Base-by-base conservation (phyloP, 1,139 yeast genomes). In the Schwanniomyces etchellsii region DNA sequence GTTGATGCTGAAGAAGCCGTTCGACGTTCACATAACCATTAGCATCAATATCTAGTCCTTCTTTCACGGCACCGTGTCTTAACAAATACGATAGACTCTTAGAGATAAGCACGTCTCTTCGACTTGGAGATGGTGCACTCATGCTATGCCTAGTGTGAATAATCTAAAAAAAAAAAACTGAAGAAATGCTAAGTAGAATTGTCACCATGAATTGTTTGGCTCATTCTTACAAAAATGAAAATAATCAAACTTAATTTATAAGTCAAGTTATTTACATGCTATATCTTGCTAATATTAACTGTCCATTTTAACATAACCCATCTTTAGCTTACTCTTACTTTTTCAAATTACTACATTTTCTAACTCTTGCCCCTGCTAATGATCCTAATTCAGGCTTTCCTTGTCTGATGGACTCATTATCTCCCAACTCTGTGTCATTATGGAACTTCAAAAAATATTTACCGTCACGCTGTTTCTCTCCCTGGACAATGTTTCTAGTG, bases 361-460 rank as follows among this genome's bases (percentile, higher is more conserved):
- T 14, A 15, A 11, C 28, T 7, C 17, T 26, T 15, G 16, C 17
- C 7, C 28, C 28, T 5, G 21, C 21, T 18, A 18, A 18, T 18
- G 21, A 18, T 4, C 73, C 73, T 57, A 67, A 42, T 24, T 63
- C 48, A 7, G 45, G 50, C 32, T 45, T 50, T 33, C 54, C 52
- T 32, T 57, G 60, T 40, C 63, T 66, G 40, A 67, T 67, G 24
- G 64, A 55, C 30, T 67, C 95, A 52, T 91, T 91, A 50, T 88
- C 96, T 10, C 97, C 97, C 32, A 89, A 65, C 55, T 91, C 97
- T 0, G 94, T 84, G 31, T 81, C 75, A 31, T 75, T 62, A 50
- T 86, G 96, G 44, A 91, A 80, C 40, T 81, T 79, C 46, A 88
- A 62, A 34, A 60, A 58, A 39, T 69, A 73, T 31, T 58, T 68